Evolutionary conservation across 148 eudicot species (phyloP).

Genomic region (Polygonum aviculare): DNA sequence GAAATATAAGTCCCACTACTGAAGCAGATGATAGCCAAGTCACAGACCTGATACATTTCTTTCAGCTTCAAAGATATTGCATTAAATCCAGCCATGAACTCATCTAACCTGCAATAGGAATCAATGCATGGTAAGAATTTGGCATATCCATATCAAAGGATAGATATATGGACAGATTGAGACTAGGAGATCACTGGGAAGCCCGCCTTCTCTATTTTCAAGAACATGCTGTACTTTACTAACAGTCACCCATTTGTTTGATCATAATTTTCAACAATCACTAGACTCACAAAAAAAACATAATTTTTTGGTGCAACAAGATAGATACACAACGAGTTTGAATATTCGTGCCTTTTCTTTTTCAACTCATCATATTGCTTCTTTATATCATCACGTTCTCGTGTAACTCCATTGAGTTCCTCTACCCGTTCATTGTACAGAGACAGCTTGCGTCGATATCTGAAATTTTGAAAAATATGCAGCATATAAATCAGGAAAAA

Average conservation of each 20-base stretch:
- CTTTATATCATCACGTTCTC: conserved; percentile 82
- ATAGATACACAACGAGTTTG: conserved; percentile 1
- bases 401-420: conserved; percentile 71
- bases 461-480: conserved; percentile 13
- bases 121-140: neutral
- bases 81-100: conserved; percentile 97
- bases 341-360: conserved; percentile 61
- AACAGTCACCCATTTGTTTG: neutral
- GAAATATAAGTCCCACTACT: neutral
- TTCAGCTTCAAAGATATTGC: conserved; percentile 86
- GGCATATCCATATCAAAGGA: neutral
- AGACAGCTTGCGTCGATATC: conserved; percentile 69
- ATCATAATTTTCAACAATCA: neutral
- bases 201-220: neutral
- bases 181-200: neutral
- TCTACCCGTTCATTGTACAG: conserved; percentile 81
- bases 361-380: conserved; percentile 87
- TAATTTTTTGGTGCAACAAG: neutral
- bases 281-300: neutral
- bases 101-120: conserved; percentile 73
- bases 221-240: neutral
- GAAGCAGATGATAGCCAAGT: neutral
- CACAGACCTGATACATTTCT: conserved; percentile 96
- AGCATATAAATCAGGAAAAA: conserved; percentile 10
- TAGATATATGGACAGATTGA: neutral